Conservation (phyloP, 2,329 filamentous ascomycete species). For the Trichoderma sp. region DNA sequence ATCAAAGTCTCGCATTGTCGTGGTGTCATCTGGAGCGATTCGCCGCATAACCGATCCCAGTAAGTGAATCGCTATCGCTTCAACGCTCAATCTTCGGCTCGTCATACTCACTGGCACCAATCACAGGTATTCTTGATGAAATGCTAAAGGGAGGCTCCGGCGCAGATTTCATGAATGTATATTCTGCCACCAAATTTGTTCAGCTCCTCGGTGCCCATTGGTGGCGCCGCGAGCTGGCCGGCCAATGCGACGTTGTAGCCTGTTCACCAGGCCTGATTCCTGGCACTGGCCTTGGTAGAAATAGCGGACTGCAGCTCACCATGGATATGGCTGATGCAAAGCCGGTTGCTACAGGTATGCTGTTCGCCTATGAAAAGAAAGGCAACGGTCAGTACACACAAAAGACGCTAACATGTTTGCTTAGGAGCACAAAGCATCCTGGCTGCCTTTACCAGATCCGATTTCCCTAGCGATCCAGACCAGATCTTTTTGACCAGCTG, state of each 20-base stretch:
- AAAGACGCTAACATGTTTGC: neutral
- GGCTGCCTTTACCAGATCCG: slow-evolving; percentile 46
- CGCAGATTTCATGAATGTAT: slow-evolving; percentile 35
- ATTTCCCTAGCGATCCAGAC: slow-evolving; percentile 54
- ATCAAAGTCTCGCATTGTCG: slow-evolving; percentile 50
- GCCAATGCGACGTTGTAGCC: slow-evolving; percentile 49
- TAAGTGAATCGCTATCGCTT: slow-evolving; percentile 29
- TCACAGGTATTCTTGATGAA: slow-evolving; percentile 40
- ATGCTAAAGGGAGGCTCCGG: slow-evolving; percentile 46
- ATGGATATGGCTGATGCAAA: slow-evolving; percentile 50
- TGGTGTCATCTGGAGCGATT: slow-evolving; percentile 54
- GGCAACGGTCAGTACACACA: neutral
- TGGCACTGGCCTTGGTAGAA: slow-evolving; percentile 44
- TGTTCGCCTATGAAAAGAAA: too few species aligned
- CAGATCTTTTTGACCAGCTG: slow-evolving; percentile 57
- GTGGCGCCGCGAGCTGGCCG: slow-evolving; percentile 56
- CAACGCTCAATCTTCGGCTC: neutral
- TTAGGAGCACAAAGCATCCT: slow-evolving; percentile 48
- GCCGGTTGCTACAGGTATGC: slow-evolving; percentile 47
- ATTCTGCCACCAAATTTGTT: slow-evolving; percentile 51
- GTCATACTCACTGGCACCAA: neutral
- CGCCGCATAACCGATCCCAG: slow-evolving; percentile 43
- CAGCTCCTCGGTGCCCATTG: slow-evolving; percentile 55
- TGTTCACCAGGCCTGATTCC: slow-evolving; percentile 57
- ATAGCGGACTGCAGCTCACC: slow-evolving; percentile 33